phyloP scores from a whole-genome alignment of 768 basidiomycete species.

The Phallus indusiatus region DNA sequence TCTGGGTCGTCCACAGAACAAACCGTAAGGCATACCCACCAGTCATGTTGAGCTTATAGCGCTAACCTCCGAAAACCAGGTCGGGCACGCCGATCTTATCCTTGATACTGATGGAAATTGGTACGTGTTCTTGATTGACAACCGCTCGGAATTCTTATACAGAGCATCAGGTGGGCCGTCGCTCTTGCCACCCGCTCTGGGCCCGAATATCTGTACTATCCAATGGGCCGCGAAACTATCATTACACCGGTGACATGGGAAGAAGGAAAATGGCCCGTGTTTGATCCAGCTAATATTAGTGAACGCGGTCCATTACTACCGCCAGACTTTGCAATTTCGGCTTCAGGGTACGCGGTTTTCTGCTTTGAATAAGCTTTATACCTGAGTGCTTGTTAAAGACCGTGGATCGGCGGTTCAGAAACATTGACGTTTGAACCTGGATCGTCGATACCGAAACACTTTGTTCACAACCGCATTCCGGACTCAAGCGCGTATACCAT shows the following conservation, averaged over 20 bases:
- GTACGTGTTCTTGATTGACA: not conserved
- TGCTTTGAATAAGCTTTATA: not conserved
- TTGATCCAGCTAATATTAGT: not conserved
- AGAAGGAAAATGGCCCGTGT: constrained; percentile 2
- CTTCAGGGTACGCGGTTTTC: not conserved
- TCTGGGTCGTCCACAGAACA: not conserved
- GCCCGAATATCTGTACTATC: not conserved
- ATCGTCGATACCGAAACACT: constrained; percentile 19
- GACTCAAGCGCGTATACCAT: constrained; percentile 17
- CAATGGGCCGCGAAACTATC: constrained; percentile 4
- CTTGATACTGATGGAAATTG: constrained; percentile 1
- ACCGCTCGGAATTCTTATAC: not conserved
- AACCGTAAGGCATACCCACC: not conserved
- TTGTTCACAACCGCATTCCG: constrained; percentile 23
- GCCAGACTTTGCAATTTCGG: not conserved
- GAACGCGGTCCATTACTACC: not conserved
- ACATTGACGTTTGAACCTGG: constrained; percentile 17
- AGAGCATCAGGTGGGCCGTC: not conserved
- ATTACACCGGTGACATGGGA: constrained; percentile 4
- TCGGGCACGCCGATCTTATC: constrained; percentile 4
- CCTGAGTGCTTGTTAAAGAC: not conserved
- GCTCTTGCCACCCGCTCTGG: constrained; percentile 3
- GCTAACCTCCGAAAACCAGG: not conserved
- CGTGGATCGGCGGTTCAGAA: constrained; percentile 11
- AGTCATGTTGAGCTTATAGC: not conserved